A percentile compares a stretch with the other conserved stretches of the same genome.
Conservation (phyloP, 2,329 filamentous ascomycete species). For the Hysterium pulicare region DNA sequence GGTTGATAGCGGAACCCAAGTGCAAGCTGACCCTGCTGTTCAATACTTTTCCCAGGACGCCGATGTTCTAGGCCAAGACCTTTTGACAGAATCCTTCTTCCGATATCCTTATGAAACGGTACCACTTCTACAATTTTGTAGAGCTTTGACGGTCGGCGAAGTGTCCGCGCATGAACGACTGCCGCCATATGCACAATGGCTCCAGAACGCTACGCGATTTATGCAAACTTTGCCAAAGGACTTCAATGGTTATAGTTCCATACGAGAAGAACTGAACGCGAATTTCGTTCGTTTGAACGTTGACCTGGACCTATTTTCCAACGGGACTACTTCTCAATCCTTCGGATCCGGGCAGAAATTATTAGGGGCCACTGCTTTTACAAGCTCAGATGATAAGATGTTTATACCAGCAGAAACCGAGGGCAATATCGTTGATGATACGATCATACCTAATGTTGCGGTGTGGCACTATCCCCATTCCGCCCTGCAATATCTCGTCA, state of each 20-base stretch:
- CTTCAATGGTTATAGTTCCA: conserved; percentile 73
- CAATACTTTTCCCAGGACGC: conserved; percentile 56
- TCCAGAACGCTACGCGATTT: conserved; percentile 68
- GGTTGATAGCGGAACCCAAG: conserved; percentile 17
- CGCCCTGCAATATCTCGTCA: conserved; percentile 73
- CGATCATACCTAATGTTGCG: conserved; percentile 67
- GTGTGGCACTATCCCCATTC: conserved; percentile 76
- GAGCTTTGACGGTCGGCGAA: conserved; percentile 55
- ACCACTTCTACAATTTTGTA: conserved; percentile 72
- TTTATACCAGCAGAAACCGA: conserved; percentile 63
- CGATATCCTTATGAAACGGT: conserved; percentile 84
- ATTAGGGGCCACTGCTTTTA: conserved; percentile 5
- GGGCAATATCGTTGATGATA: conserved; percentile 72
- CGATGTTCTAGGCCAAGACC: conserved; percentile 50
- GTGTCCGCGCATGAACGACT: conserved; percentile 47
- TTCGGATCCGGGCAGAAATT: neutral
- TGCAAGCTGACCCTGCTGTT: conserved; percentile 36
- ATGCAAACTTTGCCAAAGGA: conserved; percentile 71
- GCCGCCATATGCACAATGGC: conserved; percentile 54
- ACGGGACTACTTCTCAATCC: conserved; percentile 3
- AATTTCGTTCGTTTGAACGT: conserved; percentile 70
- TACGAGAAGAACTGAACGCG: conserved; percentile 80
- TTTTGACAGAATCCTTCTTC: conserved; percentile 66
- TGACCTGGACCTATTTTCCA: conserved; percentile 61
- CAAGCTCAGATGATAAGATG: conserved; percentile 44